phyloP scores from a whole-genome alignment of 495 filamentous ascomycete genomes.

The Trichoderma erinaceum region DNA sequence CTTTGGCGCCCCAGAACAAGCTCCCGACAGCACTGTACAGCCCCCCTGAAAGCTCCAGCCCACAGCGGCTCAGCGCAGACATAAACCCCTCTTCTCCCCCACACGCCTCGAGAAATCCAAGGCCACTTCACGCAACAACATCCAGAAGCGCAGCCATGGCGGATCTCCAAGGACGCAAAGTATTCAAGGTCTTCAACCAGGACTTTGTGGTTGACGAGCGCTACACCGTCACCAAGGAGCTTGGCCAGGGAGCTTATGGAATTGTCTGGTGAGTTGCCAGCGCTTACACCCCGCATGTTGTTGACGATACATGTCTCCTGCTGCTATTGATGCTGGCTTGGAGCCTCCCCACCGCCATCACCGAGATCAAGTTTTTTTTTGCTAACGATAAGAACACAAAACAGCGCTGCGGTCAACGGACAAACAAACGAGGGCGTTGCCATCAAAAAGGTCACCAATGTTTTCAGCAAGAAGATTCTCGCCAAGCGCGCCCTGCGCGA shows the following conservation, averaged over 20 bases:
- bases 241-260: constrained; percentile 95
- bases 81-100: constrained; percentile 13
- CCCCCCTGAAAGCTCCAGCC: not conserved
- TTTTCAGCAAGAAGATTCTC: constrained; percentile 99
- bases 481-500: constrained; percentile 96
- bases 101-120: not conserved
- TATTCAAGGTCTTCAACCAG: constrained; percentile 99
- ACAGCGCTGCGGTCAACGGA: constrained; percentile 85
- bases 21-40: not conserved
- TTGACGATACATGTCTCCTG: not conserved
- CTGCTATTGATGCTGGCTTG: constrained; percentile 5
- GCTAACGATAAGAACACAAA: constrained; percentile 18
- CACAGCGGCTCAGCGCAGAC: constrained; percentile 6
- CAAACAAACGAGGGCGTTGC: constrained; percentile 93
- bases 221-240: constrained; percentile 97
- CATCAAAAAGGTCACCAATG: constrained; percentile 99
- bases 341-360: constrained; percentile 4
- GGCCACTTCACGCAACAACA: not conserved
- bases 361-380: not conserved
- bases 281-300: not conserved
- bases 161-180: constrained; percentile 79
- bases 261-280: constrained; percentile 79
- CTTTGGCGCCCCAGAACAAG: not conserved
- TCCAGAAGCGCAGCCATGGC: constrained; percentile 45
- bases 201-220: constrained; percentile 98